phyloP scores from a whole-genome alignment of 306 rosid species.

The Gastrolobium villosum region DNA sequence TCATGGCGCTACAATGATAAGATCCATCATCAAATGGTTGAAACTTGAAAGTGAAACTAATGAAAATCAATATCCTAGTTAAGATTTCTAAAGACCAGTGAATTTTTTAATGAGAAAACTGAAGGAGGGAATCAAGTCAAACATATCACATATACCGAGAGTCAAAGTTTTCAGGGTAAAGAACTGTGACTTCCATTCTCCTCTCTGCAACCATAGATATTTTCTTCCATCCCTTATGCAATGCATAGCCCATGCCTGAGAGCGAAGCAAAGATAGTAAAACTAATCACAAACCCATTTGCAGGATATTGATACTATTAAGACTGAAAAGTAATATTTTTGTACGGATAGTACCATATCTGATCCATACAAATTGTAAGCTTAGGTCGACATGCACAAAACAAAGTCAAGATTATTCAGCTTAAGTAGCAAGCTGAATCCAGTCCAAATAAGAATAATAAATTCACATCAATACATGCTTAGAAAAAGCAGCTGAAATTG shows the following conservation, averaged over 20 bases:
- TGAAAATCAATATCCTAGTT: constrained; percentile 16
- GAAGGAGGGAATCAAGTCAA: constrained; percentile 38
- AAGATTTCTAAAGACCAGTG: constrained; percentile 1
- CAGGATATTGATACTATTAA: constrained; percentile 1
- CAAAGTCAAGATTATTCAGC: constrained; percentile 34
- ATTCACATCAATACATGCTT: neutral
- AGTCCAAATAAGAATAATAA: neutral
- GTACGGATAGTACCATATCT: constrained; percentile 49
- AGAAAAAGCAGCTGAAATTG: constrained; percentile 23
- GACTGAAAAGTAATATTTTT: constrained; percentile 36
- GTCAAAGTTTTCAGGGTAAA: constrained; percentile 42
- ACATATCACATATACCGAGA: constrained; percentile 50
- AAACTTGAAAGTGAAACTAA: neutral
- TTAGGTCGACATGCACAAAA: neutral
- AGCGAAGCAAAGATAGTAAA: constrained; percentile 29
- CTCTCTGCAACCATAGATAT: constrained; percentile 45
- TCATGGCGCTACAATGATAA: neutral
- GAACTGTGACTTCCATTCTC: constrained; percentile 54
- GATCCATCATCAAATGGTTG: neutral
- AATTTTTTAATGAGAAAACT: constrained; percentile 23
- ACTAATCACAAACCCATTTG: constrained; percentile 46
- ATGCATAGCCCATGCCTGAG: constrained; percentile 53
- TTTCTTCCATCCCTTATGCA: constrained; percentile 50
- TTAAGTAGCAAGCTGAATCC: constrained; percentile 24
- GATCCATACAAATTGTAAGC: neutral